Percentiles rank a stretch among this genome's conserved stretches.
Conservation (phyloP, 2,329 filamentous ascomycete genomes). For the Zelopaecilomyces penicillatus region DNA sequence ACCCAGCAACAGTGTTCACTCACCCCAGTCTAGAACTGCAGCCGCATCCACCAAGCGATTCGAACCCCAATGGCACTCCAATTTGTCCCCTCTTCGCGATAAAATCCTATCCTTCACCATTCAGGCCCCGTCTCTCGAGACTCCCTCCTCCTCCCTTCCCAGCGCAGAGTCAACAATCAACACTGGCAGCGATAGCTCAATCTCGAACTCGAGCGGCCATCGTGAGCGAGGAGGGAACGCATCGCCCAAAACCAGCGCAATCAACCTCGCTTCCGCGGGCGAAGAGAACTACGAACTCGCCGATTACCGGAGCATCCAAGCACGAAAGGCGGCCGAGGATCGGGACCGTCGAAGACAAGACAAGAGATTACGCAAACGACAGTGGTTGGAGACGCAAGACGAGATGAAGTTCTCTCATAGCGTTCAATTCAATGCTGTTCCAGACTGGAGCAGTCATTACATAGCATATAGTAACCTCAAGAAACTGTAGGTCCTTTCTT, state of each 20-base stretch:
- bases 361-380: slow-evolving; percentile 55
- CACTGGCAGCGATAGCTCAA: slow-evolving; percentile 14
- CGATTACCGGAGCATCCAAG: slow-evolving; percentile 28
- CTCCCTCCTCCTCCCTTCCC: slow-evolving; percentile 35
- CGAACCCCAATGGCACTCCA: neutral
- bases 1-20: neutral
- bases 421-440: slow-evolving; percentile 98
- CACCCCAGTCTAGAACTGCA: neutral
- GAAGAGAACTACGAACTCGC: slow-evolving; percentile 32
- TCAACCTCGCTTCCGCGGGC: neutral
- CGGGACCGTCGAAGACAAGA: slow-evolving; percentile 25
- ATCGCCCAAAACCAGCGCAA: neutral
- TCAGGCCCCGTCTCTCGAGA: slow-evolving; percentile 19
- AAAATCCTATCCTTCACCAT: slow-evolving; percentile 23
- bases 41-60: neutral
- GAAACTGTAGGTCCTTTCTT: slow-evolving; percentile 64
- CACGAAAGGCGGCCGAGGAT: slow-evolving; percentile 20
- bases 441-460: slow-evolving; percentile 98
- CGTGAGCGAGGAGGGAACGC: slow-evolving; percentile 29
- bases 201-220: slow-evolving; percentile 15
- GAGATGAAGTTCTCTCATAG: slow-evolving; percentile 99
- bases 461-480: slow-evolving; percentile 98
- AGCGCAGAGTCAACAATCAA: slow-evolving; percentile 17
- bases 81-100: neutral
- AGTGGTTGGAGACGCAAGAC: slow-evolving; percentile 63